Base-by-base conservation (phyloP, 192 early-diverging fungal genomes). In the Coemansia sp. region DNA sequence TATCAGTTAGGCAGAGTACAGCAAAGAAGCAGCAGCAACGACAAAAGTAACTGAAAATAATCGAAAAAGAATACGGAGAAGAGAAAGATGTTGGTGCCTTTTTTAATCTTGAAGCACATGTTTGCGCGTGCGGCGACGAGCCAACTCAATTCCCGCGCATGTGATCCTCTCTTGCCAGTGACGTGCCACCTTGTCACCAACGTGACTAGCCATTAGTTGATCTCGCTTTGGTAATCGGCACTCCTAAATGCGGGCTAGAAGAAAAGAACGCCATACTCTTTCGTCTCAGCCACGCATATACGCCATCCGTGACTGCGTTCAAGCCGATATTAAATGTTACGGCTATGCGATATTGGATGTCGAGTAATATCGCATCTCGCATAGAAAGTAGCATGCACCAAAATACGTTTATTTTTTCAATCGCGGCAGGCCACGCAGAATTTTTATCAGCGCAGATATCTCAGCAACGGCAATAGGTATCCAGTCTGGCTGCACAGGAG, bases 281-380 rank as follows among this genome's bases (percentile, higher is more conserved):
- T n/a, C n/a, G n/a, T n/a, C n/a, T n/a, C n/a, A 50, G 46, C 46
- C 46, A 24, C 22, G 27, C 22, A 50, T 50, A 46, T 24, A 11
- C 24, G 8, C 46, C 46, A 26, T 26, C 26, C 27, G 46, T 29
- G 26, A 60, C 42, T 46, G 42, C 58, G 14, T 22, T 53, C 14
- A 17, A 32, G 5, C 8, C 17, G 22, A 36, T 55, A 72, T 66
- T 72, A 41, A 37, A 4, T 29, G 40, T 44, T 72, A 72, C 70
- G 58, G 63, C 70, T 52, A 26, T 39, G 1, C 0, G n/a, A 29
- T 56, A 65, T 72, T 65, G 35, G 6, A 32, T 4, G n/a, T 65
- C 46, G 58, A 43, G 40, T 44, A 61, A 61, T 65, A 41, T 27
- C 19, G 5, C 36, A 11, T 26, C 35, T 21, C 37, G 2, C 38